Conservation (phyloP, 306 rosid genomes). For the Castanospermum australe region DNA sequence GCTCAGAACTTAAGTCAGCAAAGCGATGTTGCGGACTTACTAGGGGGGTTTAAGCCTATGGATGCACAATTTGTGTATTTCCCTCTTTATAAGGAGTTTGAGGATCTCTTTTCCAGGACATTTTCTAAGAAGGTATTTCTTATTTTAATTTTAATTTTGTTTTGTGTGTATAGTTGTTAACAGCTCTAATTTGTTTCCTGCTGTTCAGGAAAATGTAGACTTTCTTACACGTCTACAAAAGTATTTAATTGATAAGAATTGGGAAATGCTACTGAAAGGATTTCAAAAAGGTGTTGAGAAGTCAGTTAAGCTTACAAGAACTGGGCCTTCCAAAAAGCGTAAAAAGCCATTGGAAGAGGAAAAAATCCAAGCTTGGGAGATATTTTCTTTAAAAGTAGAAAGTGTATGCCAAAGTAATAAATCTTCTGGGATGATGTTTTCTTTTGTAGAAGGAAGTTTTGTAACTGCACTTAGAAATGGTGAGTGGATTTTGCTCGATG, state of each 20-base stretch:
- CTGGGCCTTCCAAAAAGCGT: conserved; percentile 54
- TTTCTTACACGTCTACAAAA: conserved; percentile 37
- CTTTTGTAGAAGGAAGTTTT: conserved; percentile 95
- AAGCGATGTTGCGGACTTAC: conserved; percentile 83
- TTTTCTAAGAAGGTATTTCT: conserved; percentile 53
- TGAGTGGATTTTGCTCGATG: conserved; percentile 96
- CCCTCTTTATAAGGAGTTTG: conserved; percentile 65
- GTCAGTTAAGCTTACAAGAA: conserved; percentile 36
- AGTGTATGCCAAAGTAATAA: conserved; percentile 45
- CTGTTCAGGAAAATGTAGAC: conserved; percentile 46
- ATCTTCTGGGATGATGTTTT: conserved; percentile 80
- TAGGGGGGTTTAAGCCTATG: conserved; percentile 91
- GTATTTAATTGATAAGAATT: conserved; percentile 44
- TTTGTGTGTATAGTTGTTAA: conserved; percentile 22
- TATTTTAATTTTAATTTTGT: neutral
- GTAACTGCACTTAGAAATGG: conserved; percentile 85
- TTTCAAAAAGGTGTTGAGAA: conserved; percentile 46
- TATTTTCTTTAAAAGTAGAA: conserved; percentile 54
- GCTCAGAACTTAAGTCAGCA: conserved; percentile 94
- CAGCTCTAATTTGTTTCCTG: conserved; percentile 20
- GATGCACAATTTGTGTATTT: conserved; percentile 55
- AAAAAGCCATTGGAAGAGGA: conserved; percentile 63
- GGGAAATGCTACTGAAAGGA: conserved; percentile 53
- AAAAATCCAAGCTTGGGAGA: conserved; percentile 63
- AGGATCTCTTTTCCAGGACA: conserved; percentile 51